These are phyloP conservation scores for Picea abies DNA, from an alignment of 83 land plant genomes.

Conservation along the genomic window DNA sequence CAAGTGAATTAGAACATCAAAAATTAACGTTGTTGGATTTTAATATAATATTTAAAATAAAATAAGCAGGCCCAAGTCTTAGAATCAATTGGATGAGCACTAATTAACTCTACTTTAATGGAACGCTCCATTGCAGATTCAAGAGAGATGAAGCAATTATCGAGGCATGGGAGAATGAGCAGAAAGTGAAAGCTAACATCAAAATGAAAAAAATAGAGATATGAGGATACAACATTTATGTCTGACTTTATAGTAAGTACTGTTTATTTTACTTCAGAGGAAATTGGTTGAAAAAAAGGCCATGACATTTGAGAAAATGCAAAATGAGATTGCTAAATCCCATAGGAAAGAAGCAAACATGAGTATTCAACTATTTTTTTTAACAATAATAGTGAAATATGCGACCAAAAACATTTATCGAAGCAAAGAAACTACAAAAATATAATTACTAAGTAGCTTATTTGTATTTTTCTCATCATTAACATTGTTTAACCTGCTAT, in stretches of 20 bases:
- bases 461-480: too few species aligned
- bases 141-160: slow-evolving; percentile 75
- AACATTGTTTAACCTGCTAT: too few species aligned
- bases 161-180: slow-evolving; percentile 65
- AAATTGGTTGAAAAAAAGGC: slow-evolving; percentile 75
- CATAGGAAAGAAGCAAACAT: slow-evolving; percentile 79
- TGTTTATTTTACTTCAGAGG: slow-evolving; percentile 35
- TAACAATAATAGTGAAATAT: too few species aligned
- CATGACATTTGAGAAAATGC: slow-evolving; percentile 77
- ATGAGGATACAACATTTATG: neutral
- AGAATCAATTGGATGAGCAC: too few species aligned
- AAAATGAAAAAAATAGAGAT: slow-evolving; percentile 82
- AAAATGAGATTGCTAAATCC: slow-evolving; percentile 80
- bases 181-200: slow-evolving; percentile 55
- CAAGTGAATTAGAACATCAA: slow-evolving; percentile 12
- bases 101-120: neutral
- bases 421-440: too few species aligned
- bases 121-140: slow-evolving; percentile 23
- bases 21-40: too few species aligned
- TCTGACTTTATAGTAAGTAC: too few species aligned
- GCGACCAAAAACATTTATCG: too few species aligned
- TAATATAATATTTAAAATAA: too few species aligned
- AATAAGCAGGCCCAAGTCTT: too few species aligned
- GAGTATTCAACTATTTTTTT: slow-evolving; percentile 10
- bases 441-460: too few species aligned